Evolutionary conservation across 768 basidiomycete genomes (phyloP).

Genomic region (Russula emetica): DNA sequence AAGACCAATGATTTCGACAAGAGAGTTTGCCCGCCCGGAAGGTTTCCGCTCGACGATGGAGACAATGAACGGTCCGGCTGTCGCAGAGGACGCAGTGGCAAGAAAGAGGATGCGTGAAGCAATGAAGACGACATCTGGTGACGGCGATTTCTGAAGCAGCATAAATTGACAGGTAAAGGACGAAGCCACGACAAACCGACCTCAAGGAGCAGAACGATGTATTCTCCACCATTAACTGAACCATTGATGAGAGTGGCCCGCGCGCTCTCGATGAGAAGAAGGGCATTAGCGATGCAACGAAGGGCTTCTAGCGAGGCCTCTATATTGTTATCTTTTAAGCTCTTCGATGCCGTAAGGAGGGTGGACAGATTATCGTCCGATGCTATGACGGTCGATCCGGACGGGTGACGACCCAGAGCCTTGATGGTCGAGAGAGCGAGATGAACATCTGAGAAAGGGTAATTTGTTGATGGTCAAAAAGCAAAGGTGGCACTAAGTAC

Average conservation of each 20-base stretch:
- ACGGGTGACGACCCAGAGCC: constrained; percentile 63
- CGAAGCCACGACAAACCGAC: constrained; percentile 35
- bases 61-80: constrained; percentile 46
- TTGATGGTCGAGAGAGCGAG: constrained; percentile 70
- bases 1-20: constrained; percentile 55
- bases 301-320: constrained; percentile 68
- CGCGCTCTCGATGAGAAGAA: constrained; percentile 63
- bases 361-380: constrained; percentile 51
- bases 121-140: constrained; percentile 65
- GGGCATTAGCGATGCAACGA: constrained; percentile 72
- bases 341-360: constrained; percentile 48
- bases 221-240: constrained; percentile 60
- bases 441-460: constrained; percentile 50
- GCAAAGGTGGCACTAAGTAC: constrained; percentile 7
- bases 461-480: neutral
- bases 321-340: constrained; percentile 49
- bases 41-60: constrained; percentile 64
- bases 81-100: constrained; percentile 50
- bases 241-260: constrained; percentile 53
- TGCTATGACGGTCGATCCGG: constrained; percentile 61
- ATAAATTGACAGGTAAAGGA: neutral
- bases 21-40: constrained; percentile 43
- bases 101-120: constrained; percentile 75
- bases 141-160: constrained; percentile 50
- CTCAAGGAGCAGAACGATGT: constrained; percentile 54